Base-by-base conservation (phyloP, 2,329 filamentous ascomycete genomes). In the Triangularia verruculosa region DNA sequence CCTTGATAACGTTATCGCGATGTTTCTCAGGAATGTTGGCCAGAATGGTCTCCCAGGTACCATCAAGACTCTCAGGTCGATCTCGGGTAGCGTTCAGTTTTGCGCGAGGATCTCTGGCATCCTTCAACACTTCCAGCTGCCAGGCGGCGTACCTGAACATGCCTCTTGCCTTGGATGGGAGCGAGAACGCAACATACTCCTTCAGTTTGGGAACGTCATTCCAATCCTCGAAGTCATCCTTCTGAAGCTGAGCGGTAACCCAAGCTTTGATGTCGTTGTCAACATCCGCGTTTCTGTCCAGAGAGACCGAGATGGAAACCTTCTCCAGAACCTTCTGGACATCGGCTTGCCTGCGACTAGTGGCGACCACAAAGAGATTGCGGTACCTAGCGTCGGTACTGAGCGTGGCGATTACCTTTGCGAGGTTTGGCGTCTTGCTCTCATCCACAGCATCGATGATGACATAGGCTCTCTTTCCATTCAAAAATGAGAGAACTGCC, bases 401-500 rank as follows among this genome's bases (percentile, higher is more conserved):
- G 6, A 71, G 53, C 1, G 30, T 61, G 2, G 52, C 51, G 4
- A 71, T 43, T 2, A 68, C 25, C 1, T 51, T 30, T 12, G 69
- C 12, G 1, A 72, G 54, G 5, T 59, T 54, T 6, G 64, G 39
- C 1, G 65, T 59, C 3, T 47, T 34, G 64, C 67, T 69, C 51
- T 72, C 70, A 17, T 72, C 69, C 1, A 71, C 56, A 3, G 69
- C 70, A 25, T 72, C 70, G 17, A 71, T 57, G 11, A 68, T 51
- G 4, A 70, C 55, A 28, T 67, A 70, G 11, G 64, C 57, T n/a
- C 32, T 58, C 8, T 22, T 34, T 0, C 17, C 34, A 7, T 61
- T 51, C n/a, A 70, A 53, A 2, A 25, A 32, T 0, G 20, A 39
- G 3, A 68, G 51, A 1, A 63, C 59, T 2, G 27, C 27, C 11